A percentile compares a stretch with the other conserved stretches of the same genome.
These are phyloP conservation scores for Erysimum pusillum DNA, from an alignment of 441 rosid genomes.

Conservation along the genomic window DNA sequence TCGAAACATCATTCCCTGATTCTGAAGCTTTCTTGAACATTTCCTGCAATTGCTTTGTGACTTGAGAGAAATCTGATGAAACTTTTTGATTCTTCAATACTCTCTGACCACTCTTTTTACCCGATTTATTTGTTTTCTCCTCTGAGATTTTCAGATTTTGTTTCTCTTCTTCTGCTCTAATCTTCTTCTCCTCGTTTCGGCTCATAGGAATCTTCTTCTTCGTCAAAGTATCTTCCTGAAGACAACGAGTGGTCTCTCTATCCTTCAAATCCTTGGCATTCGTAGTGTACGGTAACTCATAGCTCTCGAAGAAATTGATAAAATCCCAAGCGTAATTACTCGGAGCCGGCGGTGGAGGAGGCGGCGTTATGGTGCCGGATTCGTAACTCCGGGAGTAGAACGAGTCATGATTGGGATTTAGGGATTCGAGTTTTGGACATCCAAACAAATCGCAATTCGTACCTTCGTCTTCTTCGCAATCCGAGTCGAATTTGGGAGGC, in stretches of 20 bases:
- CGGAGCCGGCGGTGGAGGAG: constrained; percentile 63
- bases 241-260: constrained; percentile 34
- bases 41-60: constrained; percentile 50
- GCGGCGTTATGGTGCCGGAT: constrained; percentile 40
- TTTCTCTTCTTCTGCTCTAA: constrained; percentile 20
- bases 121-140: constrained; percentile 16
- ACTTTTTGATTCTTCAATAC: constrained; percentile 38
- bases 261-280: constrained; percentile 40
- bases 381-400: constrained; percentile 39
- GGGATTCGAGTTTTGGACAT: constrained; percentile 36
- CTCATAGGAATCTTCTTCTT: constrained; percentile 24
- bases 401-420: constrained; percentile 23
- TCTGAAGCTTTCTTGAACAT: constrained; percentile 60
- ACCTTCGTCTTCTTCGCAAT: constrained; percentile 49
- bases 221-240: not conserved
- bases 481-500: constrained; percentile 58
- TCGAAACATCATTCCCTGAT: constrained; percentile 57
- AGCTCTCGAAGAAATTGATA: constrained; percentile 64
- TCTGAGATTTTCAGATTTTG: constrained; percentile 22
- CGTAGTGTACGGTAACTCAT: constrained; percentile 42
- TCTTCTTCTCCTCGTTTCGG: constrained; percentile 20
- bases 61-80: constrained; percentile 38
- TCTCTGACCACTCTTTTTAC: constrained; percentile 4
- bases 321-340: constrained; percentile 64
- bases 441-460: not conserved